Conservation (phyloP, 306 rosid species). For the Casuarina glauca region DNA sequence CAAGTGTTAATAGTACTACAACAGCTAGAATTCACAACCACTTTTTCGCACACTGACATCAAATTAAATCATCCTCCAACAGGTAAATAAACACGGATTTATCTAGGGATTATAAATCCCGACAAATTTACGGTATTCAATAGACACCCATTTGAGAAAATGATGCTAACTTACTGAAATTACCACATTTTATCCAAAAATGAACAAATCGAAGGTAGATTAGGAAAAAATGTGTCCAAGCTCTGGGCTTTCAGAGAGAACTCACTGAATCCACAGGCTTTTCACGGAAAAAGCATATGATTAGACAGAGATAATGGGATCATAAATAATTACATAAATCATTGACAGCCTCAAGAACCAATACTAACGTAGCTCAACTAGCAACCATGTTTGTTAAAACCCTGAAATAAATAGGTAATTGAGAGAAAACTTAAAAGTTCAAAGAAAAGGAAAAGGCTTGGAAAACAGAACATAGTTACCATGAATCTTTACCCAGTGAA, state of each 20-base stretch:
- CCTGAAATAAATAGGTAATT: neutral
- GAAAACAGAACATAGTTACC: too few relatives aligned
- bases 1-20: neutral
- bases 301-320: neutral
- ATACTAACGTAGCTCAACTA: neutral
- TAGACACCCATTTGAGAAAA: neutral
- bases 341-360: neutral
- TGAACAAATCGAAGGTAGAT: neutral
- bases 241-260: neutral
- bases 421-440: too few relatives aligned
- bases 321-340: neutral
- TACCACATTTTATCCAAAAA: neutral
- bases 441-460: too few relatives aligned
- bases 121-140: neutral
- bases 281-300: too few relatives aligned
- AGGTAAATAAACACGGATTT: neutral
- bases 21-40: neutral
- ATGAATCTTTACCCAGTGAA: too few relatives aligned
- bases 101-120: neutral
- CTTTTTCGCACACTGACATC: neutral
- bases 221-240: neutral
- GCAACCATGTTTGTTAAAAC: neutral
- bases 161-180: neutral
- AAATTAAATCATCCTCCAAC: neutral
- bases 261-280: neutral